Evolutionary conservation across 768 basidiomycete genomes (phyloP), one percentile per base, ranked within the genome.

Genomic region (Mycena chlorophos): DNA sequence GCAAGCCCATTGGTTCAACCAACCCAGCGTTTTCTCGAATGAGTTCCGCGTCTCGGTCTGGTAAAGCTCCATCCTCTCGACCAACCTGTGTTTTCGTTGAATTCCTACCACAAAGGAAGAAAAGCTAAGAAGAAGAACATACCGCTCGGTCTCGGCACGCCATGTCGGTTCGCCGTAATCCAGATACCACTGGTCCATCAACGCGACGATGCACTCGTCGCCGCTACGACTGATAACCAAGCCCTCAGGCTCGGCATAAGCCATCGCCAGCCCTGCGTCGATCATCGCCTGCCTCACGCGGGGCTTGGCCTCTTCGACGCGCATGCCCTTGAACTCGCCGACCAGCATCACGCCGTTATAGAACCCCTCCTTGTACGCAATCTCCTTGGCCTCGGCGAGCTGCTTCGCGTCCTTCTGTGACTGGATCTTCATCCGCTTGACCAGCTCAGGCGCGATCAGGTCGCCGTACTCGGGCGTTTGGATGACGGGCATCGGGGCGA

Each of bases 101-200:
- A 28, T 59, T n/a, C n/a, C n/a, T n/a, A n/a, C n/a, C n/a, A n/a
- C n/a, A n/a, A n/a, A n/a, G n/a, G n/a, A n/a, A n/a, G n/a, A 28
- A 43, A 38, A 8, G 49, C 31, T n/a, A 31, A 49, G 22, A 49
- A 20, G 53, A 37, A 34, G 40, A 2, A 79, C 85, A 50, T 66
- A 92, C 93, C 79, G 86, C 70, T 94, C 89, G 4, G 92, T 85
- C 65, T 91, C 82, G 16, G 80, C 82, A 70, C 87, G 90, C 97
- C 97, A 99, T n/a, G 70, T 68, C 1, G 83, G 71, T 75, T 98
- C 94, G 63, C 96, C 97, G 65, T 98, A 99, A 71, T 98, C 94
- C 71, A 98, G 74, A 72, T 98, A 99, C 95, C 96, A 99, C 72
- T 99, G 97, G 69, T 99, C 97, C 85, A 94, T 95, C 62, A 99